Evolutionary conservation across 352 stramenopile genomes (phyloP), one percentile per base, ranked within the genome.

Genomic region (Globisporangium cylindrosporum): DNA sequence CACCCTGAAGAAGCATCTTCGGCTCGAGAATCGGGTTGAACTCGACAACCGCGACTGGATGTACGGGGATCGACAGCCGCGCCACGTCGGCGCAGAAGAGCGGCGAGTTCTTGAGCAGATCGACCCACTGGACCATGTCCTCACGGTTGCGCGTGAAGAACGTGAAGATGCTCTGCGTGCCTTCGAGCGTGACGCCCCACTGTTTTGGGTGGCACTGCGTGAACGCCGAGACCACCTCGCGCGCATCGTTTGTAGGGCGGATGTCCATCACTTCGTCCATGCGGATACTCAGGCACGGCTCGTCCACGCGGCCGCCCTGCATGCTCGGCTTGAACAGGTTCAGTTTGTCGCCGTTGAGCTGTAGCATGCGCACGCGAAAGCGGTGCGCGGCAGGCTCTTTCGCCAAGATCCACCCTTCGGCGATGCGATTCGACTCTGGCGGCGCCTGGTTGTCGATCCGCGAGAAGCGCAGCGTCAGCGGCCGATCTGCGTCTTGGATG

Each of bases 261-360:
- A 96, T 88, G 55, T 96, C 89, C 36, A 79, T 91, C 18, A 96
- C 84, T 60, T 95, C 83, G 38, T 95, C 85, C 82, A 96, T 92
- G 20, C 73, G 78, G 24, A 96, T 86, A 15, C 80, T 82, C 63
- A 91, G 70, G 60, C 82, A 89, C 36, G 87, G 86, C 57, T 90
- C 80, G 15, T 92, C 81, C 6, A 85, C 79, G 15, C 82, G 77
- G 34, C 86, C 87, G 10, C 81, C 83, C 56, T 95, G 86, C 77
- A 95, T 85, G 41, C 87, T 94, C 4, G 89, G 88, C 36, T 95
- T 96, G 73, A 90, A 96, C 41, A 96, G 67, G 53, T 90, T 88
- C 20, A 96, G 62, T 41, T 89, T 91, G 48, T 86, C 83, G 15
- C 86, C 89, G 20, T 93, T 73, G 3, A 96, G 71, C 65, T 96